Conservation (phyloP, 106 monocot genomes). For the Triglochin maritima region DNA sequence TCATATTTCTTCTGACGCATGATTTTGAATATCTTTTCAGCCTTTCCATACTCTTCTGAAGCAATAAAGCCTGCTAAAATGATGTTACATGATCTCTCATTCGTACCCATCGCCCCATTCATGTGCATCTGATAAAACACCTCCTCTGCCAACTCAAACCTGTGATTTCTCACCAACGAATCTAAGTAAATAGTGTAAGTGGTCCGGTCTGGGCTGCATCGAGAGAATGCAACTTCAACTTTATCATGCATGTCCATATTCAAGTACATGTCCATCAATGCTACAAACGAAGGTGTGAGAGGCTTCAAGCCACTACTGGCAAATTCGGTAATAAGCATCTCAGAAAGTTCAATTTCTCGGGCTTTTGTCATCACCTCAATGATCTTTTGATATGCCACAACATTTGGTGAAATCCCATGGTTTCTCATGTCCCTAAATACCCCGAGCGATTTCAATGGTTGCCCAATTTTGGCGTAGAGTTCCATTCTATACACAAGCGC, state of each 20-base stretch:
- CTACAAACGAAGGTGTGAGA: slow-evolving; percentile 54
- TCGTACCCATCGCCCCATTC: slow-evolving; percentile 45
- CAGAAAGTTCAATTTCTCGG: slow-evolving; percentile 36
- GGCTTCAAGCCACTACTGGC: slow-evolving; percentile 55
- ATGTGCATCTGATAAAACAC: slow-evolving; percentile 65
- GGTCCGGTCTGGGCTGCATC: slow-evolving; percentile 46
- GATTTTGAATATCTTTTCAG: slow-evolving; percentile 54
- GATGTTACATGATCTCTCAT: slow-evolving; percentile 45
- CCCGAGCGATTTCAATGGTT: slow-evolving; percentile 71
- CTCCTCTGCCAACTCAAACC: slow-evolving; percentile 60
- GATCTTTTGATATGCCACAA: slow-evolving; percentile 68
- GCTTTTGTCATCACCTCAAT: slow-evolving; percentile 74
- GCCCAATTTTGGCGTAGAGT: slow-evolving; percentile 41
- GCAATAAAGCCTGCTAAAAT: slow-evolving; percentile 61
- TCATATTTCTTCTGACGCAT: slow-evolving; percentile 88
- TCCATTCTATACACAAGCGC: slow-evolving; percentile 83
- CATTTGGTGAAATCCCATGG: slow-evolving; percentile 15
- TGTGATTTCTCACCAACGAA: slow-evolving; percentile 45
- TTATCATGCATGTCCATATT: slow-evolving; percentile 47
- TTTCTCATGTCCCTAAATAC: slow-evolving; percentile 59
- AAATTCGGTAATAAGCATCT: slow-evolving; percentile 52
- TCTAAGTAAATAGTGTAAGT: slow-evolving; percentile 65
- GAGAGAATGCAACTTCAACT: slow-evolving; percentile 40
- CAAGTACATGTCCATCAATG: slow-evolving; percentile 69
- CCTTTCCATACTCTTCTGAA: slow-evolving; percentile 48